phyloP scores from a whole-genome alignment of 495 filamentous ascomycete genomes.

The Trichoderma parareesei region DNA sequence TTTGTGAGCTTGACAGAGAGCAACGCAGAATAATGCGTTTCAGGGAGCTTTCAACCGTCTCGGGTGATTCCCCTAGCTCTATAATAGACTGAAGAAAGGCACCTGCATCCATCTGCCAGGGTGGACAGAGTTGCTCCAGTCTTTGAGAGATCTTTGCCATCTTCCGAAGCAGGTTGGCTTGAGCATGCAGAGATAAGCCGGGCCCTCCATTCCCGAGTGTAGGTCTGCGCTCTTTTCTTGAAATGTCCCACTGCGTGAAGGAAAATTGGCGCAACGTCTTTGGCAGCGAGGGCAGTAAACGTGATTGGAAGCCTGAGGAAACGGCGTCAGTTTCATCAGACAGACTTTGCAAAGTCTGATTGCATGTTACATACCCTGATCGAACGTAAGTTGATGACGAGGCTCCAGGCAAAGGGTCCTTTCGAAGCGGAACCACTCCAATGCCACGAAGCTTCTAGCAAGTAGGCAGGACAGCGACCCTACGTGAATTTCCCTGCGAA shows the following conservation, averaged over 20 bases:
- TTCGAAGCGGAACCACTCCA: constrained; percentile 7
- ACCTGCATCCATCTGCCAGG: constrained; percentile 2
- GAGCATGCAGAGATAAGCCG: neutral
- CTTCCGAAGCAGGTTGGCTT: neutral
- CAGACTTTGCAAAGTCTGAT: neutral
- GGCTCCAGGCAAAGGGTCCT: neutral
- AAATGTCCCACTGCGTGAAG: constrained; percentile 3
- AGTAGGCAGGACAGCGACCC: neutral
- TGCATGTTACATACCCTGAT: neutral
- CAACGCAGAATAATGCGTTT: neutral
- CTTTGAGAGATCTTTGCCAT: constrained; percentile 2
- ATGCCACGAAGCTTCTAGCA: constrained; percentile 4
- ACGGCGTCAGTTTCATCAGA: neutral
- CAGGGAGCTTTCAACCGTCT: neutral
- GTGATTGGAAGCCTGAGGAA: neutral
- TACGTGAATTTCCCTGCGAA: constrained; percentile 1
- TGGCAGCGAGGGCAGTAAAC: constrained; percentile 4
- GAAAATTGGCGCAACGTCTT: constrained; percentile 5
- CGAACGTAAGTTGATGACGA: neutral
- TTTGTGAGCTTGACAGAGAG: neutral
- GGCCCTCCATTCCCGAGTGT: neutral
- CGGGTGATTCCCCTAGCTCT: neutral
- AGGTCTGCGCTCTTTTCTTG: neutral
- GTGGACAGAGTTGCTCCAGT: neutral
- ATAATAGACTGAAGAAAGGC: constrained; percentile 8